Conservation (phyloP, 306 rosid genomes). For the Aeschynomene evenia region DNA sequence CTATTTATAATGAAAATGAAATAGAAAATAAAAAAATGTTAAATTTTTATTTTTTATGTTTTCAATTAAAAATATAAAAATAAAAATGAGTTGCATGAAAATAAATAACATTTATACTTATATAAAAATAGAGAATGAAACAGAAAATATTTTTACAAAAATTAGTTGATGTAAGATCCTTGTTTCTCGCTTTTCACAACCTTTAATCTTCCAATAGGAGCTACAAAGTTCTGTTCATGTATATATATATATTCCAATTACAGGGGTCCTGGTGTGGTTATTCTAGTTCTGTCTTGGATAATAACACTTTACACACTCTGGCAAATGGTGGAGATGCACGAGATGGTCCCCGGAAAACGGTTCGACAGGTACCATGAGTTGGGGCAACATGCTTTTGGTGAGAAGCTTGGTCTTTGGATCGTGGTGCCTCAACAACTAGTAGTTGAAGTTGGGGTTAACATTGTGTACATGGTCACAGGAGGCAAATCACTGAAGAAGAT, state of each 20-base stretch:
- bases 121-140: too few species aligned
- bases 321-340: conserved; percentile 57
- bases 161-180: too few species aligned
- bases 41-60: too few species aligned
- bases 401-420: conserved; percentile 43
- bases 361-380: conserved; percentile 49
- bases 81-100: too few species aligned
- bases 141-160: too few species aligned
- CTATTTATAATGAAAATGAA: too few species aligned
- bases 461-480: conserved; percentile 73
- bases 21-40: too few species aligned
- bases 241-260: neutral
- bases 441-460: conserved; percentile 57
- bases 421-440: conserved; percentile 63
- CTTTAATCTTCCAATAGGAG: neutral
- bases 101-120: too few species aligned
- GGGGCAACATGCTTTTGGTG: conserved; percentile 47
- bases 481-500: conserved; percentile 72
- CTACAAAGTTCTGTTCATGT: neutral
- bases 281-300: conserved; percentile 41
- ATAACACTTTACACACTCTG: conserved; percentile 43
- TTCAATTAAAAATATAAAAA: too few species aligned
- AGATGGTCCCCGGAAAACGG: conserved; percentile 45
- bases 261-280: conserved; percentile 88
- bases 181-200: too few species aligned